Percentiles rank a stretch among this genome's conserved stretches.
These are phyloP conservation scores for Solanum bulbocastanum DNA, from an alignment of 257 asterid species.

Conservation along the genomic window DNA sequence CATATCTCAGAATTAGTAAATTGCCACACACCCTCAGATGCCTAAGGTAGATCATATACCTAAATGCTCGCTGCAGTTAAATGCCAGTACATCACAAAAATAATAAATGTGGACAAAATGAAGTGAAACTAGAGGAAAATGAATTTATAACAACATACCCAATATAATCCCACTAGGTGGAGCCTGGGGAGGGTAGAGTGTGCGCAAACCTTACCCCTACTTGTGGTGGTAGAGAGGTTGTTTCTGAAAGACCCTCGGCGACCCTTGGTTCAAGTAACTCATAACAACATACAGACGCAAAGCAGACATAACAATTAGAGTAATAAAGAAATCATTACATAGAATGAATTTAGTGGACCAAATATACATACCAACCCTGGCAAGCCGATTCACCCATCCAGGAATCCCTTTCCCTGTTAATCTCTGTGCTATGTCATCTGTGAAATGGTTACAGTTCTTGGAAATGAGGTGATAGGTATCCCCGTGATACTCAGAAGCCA, in stretches of 20 bases:
- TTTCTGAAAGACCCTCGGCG: not conserved
- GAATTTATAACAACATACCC: not conserved
- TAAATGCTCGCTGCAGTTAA: not conserved
- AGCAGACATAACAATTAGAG: not conserved
- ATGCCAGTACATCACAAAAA: not conserved
- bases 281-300: not conserved
- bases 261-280: not conserved
- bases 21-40: not conserved
- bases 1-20: not conserved
- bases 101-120: not conserved
- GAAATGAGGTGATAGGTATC: constrained; percentile 44
- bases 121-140: not conserved
- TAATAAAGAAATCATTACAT: not conserved
- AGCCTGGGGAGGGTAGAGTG: not conserved
- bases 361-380: constrained; percentile 5
- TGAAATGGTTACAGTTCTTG: constrained; percentile 46
- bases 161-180: not conserved
- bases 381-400: constrained; percentile 48
- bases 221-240: not conserved
- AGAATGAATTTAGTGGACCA: not conserved
- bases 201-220: not conserved
- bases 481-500: constrained; percentile 49
- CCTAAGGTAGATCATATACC: not conserved
- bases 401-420: constrained; percentile 39
- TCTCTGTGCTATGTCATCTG: constrained; percentile 34